Base-by-base conservation (phyloP, 148 eudicot species). In the Fagopyrum tataricum region DNA sequence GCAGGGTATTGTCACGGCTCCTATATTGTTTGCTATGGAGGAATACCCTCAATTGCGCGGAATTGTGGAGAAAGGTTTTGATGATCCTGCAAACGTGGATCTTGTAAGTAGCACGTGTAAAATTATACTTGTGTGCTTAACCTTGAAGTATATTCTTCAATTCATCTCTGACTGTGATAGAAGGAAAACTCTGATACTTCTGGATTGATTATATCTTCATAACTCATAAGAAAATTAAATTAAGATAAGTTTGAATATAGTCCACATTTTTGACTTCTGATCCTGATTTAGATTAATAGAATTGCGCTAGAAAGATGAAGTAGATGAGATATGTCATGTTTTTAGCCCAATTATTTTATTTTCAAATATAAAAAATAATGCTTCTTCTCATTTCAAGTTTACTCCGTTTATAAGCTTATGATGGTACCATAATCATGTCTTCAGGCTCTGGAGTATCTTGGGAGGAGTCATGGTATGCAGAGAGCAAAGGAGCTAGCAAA, bases 1-100 rank as follows among this genome's bases (percentile, higher is more conserved):
- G 67, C 49, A 91, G 97, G 97, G 98, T 64, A 91, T 94, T 49
- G 82, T 94, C 17, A 94, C 98, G 12, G 97, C 98, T 67, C 97
- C 98, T 42, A 79, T 91, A 62, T 80, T 94, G 74, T 94, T 85
- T 82, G 98, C 98, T 15, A 91, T 91, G 67, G 98, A 94, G 80
- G 98, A 94, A 82, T 94, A 81, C 70, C 98, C 98, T 71, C 90
- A 91, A 66, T 78, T 94, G 76, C 80, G 87, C 58, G 76, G 81
- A 76, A 82, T 94, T 64, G 86, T 94, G 23, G 83, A 91, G 51
- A 77, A 87, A 78, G 98, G 97, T 37, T 85, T 94, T 44, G 87
- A 89, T 70, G 80, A 87, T 58, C 82, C 91, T 62, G 80, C 82
- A 56, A 87, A 91, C 76, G 88, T 94, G 41, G 97, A 94, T 77